phyloP scores from a whole-genome alignment of 345 rosid species.

The Eucalyptus cloeziana region DNA sequence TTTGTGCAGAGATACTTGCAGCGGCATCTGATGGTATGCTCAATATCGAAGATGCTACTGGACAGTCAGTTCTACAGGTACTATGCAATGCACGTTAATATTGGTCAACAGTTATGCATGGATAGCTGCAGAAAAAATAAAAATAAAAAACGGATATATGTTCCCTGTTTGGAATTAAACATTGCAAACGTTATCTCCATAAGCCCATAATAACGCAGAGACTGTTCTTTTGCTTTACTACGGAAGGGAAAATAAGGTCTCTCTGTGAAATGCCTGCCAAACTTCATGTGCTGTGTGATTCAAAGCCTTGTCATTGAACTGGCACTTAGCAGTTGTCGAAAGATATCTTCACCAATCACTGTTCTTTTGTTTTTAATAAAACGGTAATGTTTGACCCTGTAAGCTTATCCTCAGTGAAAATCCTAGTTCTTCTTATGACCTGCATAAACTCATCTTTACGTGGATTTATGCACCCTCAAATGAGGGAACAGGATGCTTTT shows the following conservation, averaged over 20 bases:
- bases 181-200: not conserved
- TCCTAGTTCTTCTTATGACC: not conserved
- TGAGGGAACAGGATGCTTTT: conserved; percentile 63
- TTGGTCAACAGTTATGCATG: not conserved
- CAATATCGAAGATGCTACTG: conserved; percentile 53
- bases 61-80: conserved; percentile 92
- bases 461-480: not conserved
- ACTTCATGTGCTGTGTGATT: not conserved
- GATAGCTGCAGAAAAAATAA: not conserved
- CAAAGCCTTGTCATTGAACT: not conserved
- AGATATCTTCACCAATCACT: not conserved
- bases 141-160: not conserved
- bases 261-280: not conserved
- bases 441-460: not conserved
- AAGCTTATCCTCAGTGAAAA: not conserved
- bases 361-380: not conserved
- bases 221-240: not conserved
- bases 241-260: not conserved
- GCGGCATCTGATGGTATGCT: conserved; percentile 91
- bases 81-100: not conserved
- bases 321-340: not conserved
- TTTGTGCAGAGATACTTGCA: conserved; percentile 89
- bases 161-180: not conserved
- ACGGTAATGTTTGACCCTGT: not conserved
- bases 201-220: not conserved